Conservation (phyloP, 768 basidiomycete species). For the Rhodosporidiobolus odoratus region DNA sequence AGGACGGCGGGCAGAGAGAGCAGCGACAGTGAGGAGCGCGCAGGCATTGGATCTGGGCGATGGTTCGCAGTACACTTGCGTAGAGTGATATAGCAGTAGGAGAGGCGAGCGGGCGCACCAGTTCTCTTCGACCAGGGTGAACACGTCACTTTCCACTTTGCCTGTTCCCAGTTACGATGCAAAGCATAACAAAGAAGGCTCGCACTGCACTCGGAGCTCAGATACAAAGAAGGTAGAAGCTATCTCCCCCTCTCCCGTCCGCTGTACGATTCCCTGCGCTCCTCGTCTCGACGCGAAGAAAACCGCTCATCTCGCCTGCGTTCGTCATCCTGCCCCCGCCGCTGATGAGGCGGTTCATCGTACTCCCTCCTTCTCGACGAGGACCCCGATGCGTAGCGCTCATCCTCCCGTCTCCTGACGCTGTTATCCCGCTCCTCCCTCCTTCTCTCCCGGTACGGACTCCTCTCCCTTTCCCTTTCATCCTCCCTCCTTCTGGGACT, state of each 20-base stretch:
- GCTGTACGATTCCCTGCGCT: not conserved
- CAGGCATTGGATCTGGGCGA: not conserved
- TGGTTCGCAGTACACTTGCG: not conserved
- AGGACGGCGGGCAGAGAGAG: not conserved
- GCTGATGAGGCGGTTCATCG: not conserved
- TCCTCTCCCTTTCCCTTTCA: constrained; percentile 43
- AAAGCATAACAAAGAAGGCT: not conserved
- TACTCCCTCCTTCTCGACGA: not conserved
- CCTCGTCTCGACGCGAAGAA: not conserved
- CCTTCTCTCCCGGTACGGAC: constrained; percentile 36
- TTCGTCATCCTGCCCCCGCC: not conserved
- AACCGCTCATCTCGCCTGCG: not conserved
- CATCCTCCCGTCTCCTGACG: not conserved
- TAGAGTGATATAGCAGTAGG: not conserved
- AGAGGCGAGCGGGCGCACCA: not conserved
- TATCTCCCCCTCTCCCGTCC: constrained; percentile 2
- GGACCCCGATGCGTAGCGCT: not conserved
- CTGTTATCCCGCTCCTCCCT: not conserved
- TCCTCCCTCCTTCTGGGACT: not conserved
- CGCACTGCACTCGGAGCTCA: no score
- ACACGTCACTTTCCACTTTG: not conserved
- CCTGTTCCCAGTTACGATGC: not conserved
- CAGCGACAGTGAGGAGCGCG: not conserved
- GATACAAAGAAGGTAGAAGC: not conserved
- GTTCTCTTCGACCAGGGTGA: not conserved